Conservation (phyloP, 176 grass and related monocot genomes). For the Tuctoria greenei region DNA sequence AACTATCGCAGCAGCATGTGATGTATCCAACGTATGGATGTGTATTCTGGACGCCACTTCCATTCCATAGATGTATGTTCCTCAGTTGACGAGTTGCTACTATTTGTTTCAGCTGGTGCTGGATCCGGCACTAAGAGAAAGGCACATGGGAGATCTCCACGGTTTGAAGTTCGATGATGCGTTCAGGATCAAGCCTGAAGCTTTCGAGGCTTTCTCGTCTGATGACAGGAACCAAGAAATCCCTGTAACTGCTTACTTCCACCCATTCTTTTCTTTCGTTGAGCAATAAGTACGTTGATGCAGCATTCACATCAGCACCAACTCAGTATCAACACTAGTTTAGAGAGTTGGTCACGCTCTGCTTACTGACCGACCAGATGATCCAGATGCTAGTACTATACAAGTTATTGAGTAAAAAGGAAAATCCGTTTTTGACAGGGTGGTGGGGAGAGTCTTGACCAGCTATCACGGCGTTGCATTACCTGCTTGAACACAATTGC, state of each 20-base stretch:
- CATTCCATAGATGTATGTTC: background rate
- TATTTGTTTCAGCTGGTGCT: constrained; percentile 48
- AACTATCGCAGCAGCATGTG: constrained; percentile 46
- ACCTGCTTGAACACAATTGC: constrained; percentile 53
- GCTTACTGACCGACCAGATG: no score
- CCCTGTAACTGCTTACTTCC: constrained; percentile 53
- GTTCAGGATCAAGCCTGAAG: constrained; percentile 47
- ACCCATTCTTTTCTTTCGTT: background rate
- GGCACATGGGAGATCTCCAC: constrained; percentile 72
- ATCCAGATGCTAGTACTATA: no score
- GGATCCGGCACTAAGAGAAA: constrained; percentile 54
- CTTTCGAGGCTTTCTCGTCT: constrained; percentile 45
- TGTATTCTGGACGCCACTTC: background rate
- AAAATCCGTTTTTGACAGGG: constrained; percentile 36
- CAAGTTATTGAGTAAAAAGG: background rate
- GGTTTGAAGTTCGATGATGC: constrained; percentile 52
- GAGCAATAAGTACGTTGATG: background rate
- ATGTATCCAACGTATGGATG: constrained; percentile 40
- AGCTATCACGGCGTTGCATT: constrained; percentile 46
- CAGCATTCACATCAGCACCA: background rate
- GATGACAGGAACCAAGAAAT: constrained; percentile 50
- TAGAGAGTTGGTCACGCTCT: no score
- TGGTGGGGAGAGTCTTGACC: constrained; percentile 64
- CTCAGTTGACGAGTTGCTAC: background rate
- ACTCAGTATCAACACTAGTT: background rate